Evolutionary conservation across 306 rosid genomes (phyloP).

Genomic region (Senna siamea): DNA sequence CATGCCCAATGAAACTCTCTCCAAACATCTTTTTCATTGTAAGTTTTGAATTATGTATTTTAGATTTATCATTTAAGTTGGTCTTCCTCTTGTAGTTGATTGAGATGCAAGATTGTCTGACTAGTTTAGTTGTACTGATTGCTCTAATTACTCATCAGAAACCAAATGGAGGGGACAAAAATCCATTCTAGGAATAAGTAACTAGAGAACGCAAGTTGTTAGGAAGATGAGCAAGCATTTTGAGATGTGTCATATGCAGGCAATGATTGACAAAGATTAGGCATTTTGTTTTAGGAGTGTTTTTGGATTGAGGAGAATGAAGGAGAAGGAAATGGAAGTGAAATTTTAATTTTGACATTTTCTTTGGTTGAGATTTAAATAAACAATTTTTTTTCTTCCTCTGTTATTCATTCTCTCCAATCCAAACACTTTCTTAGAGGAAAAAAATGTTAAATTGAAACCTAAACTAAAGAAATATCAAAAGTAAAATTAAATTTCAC

Average conservation of each 20-base stretch:
- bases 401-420: no score
- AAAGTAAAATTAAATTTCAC: no score
- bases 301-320: no score
- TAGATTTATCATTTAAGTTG: neutral
- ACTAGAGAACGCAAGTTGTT: neutral
- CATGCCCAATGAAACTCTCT: constrained; percentile 96
- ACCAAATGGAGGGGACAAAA: neutral
- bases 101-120: neutral
- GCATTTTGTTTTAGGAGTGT: constrained; percentile 26
- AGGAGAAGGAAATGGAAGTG: no score
- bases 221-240: neutral
- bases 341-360: no score
- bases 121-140: neutral
- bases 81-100: neutral
- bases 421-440: no score
- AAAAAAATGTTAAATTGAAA: no score
- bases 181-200: constrained; percentile 6
- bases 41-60: constrained; percentile 31
- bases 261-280: constrained; percentile 7
- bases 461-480: no score
- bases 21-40: constrained; percentile 97
- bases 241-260: neutral
- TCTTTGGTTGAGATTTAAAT: no score
- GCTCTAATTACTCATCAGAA: neutral
- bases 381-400: no score